Conservation (phyloP, 2,329 filamentous ascomycete genomes). For the Pseudogymnoascus sp. region DNA sequence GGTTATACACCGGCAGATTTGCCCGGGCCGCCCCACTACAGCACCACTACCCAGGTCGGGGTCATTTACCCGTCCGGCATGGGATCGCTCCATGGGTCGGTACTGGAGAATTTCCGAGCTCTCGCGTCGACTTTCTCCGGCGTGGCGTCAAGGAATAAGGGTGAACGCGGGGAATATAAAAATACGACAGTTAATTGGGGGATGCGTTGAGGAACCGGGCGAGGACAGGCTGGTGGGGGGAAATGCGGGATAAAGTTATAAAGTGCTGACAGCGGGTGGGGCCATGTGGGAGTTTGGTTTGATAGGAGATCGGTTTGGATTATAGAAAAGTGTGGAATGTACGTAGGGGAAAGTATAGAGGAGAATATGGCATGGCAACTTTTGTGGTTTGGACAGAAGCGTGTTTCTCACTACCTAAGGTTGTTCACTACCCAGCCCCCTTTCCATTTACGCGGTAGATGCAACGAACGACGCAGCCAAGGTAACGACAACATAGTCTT, state of each 20-base stretch:
- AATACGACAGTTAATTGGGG: neutral
- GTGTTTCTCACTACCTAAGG: neutral
- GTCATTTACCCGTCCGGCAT: neutral
- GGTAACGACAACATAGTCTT: neutral
- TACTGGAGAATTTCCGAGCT: neutral
- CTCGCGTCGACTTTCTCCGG: neutral
- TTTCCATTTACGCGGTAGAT: neutral
- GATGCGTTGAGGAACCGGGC: neutral
- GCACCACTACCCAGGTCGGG: neutral
- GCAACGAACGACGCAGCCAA: neutral
- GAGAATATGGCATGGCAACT: neutral
- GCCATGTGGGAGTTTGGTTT: neutral
- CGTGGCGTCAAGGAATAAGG: neutral
- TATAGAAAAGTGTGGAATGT: neutral
- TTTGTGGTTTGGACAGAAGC: neutral
- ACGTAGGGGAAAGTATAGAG: neutral
- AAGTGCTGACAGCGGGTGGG: slow-evolving; percentile 3
- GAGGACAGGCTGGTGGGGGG: neutral
- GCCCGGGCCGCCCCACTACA: neutral
- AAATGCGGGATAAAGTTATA: neutral
- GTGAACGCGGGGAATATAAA: neutral
- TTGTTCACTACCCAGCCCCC: neutral
- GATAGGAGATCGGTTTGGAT: neutral
- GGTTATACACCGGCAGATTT: neutral
- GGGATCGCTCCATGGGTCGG: neutral